Base-by-base conservation (phyloP, 805 yeast species). In the Priceomyces medius region DNA sequence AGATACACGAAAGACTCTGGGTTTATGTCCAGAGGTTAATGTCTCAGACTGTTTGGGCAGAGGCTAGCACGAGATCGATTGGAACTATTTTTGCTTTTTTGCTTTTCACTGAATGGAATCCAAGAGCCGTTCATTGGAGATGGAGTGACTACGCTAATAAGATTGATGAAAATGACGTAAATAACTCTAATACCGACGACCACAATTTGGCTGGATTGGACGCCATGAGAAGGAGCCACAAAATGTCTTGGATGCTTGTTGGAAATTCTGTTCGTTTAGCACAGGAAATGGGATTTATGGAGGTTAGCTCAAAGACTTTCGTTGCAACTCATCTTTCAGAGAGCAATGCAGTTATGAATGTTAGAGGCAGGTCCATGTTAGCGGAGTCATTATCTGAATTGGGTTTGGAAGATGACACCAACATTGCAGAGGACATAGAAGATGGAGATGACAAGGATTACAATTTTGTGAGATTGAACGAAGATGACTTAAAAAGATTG, bases 191-290 rank as follows among this genome's bases (percentile, higher is more conserved):
- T 4, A 12, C 29, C 7, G 71, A 65, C 18, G 77, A 78, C 26
- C 59, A 60, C 20, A 74, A 76, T 23, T 63, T 79, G 32, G 83
- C 90, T 0, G 96, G 96, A 0, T 64, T 87, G 34, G 87, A 88
- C 21, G 95, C 96, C 1, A 80, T 89, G 78, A 73, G 95, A 51
- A 70, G 96, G 53, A 82, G 90, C 47, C 90, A 88, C 58, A 73
- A 96, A 29, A 85, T 88, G 89, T 85, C 95, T 0, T 90, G 96
- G 91, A 85, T 89, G 93, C 75, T 88, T 45, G 81, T 88, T 36
- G 97, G 97, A 2, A 80, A 87, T 2, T 90, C 95, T 0, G 84
- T 88, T 2, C 71, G 97, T 42, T 64, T 90, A 31, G 93, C 96
- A 3, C 95, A 88, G 57, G 93, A 85, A 58, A 80, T 85, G 79